Evolutionary conservation across 2,329 filamentous ascomycete genomes (phyloP).

Genomic region (Trichophyton rubrum): DNA sequence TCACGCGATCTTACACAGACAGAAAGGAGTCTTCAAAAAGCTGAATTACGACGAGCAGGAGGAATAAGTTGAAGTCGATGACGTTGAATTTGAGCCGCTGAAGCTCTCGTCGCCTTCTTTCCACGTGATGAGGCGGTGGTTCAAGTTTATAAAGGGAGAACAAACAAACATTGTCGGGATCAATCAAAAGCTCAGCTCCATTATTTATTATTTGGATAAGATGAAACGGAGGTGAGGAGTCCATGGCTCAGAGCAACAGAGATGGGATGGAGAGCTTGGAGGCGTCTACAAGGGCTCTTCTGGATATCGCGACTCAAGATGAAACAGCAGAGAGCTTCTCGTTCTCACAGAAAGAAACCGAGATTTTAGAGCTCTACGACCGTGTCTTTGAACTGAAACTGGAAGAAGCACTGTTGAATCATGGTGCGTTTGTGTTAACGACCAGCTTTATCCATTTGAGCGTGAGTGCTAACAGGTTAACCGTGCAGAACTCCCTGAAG

Average conservation of each 20-base stretch:
- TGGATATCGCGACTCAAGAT: slow-evolving; percentile 28
- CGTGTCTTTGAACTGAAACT: slow-evolving; percentile 57
- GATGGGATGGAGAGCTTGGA: slow-evolving; percentile 24
- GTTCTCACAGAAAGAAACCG: slow-evolving; percentile 54
- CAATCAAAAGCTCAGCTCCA: not conserved
- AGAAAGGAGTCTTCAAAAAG: not conserved
- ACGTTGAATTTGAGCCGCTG: not conserved
- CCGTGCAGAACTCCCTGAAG: not conserved
- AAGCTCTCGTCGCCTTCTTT: not conserved
- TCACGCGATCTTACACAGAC: not conserved
- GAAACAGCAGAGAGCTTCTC: slow-evolving; percentile 39
- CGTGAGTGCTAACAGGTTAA: not conserved
- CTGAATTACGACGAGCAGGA: not conserved
- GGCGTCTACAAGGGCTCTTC: slow-evolving; percentile 23
- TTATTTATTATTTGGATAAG: not conserved
- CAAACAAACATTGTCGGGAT: not conserved
- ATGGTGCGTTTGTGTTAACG: slow-evolving; percentile 21
- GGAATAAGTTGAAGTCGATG: not conserved
- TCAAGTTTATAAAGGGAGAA: not conserved
- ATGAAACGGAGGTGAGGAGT: not conserved
- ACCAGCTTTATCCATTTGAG: not conserved
- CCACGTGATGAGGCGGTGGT: not conserved
- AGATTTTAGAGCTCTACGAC: slow-evolving; percentile 58
- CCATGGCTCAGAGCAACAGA: slow-evolving; percentile 25
- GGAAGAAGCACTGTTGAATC: slow-evolving; percentile 54